Percentiles rank a stretch among this genome's conserved stretches.
These are phyloP conservation scores for Fraxinus floribunda DNA, from an alignment of 305 asterid species.

Conservation along the genomic window DNA sequence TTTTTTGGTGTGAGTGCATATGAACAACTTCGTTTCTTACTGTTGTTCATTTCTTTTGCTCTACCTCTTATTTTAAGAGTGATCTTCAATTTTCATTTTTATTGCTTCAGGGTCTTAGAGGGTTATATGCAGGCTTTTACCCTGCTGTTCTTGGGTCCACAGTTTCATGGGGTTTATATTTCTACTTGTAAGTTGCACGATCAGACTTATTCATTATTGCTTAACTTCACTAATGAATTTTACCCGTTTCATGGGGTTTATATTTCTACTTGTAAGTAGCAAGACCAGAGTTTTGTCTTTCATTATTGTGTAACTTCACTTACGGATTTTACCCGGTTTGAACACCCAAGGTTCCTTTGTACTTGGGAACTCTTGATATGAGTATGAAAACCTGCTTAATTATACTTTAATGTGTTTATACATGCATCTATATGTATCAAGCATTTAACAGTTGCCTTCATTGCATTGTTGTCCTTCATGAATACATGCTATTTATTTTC, in stretches of 20 bases:
- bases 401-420: slow-evolving; percentile 6
- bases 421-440: background rate
- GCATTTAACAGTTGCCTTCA: background rate
- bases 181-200: slow-evolving; percentile 74
- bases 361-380: slow-evolving; percentile 19
- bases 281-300: slow-evolving; percentile 7
- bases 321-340: slow-evolving; percentile 10
- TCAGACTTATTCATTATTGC: slow-evolving; percentile 12
- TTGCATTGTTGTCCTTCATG: background rate
- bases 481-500: slow-evolving; percentile 13
- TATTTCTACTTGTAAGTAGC: slow-evolving; percentile 85
- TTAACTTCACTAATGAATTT: background rate
- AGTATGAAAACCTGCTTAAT: slow-evolving; percentile 16
- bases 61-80: slow-evolving; percentile 13
- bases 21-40: background rate
- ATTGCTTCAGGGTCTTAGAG: slow-evolving; percentile 76
- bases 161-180: slow-evolving; percentile 90
- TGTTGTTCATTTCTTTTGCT: background rate
- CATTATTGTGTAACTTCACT: background rate
- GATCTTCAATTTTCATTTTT: slow-evolving; percentile 6
- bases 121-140: slow-evolving; percentile 89
- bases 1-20: background rate
- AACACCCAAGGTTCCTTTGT: slow-evolving; percentile 5
- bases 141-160: slow-evolving; percentile 99
- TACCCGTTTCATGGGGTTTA: slow-evolving; percentile 80